Conservation (phyloP, 768 basidiomycete genomes). For the Boletus rufocinnamomeus region DNA sequence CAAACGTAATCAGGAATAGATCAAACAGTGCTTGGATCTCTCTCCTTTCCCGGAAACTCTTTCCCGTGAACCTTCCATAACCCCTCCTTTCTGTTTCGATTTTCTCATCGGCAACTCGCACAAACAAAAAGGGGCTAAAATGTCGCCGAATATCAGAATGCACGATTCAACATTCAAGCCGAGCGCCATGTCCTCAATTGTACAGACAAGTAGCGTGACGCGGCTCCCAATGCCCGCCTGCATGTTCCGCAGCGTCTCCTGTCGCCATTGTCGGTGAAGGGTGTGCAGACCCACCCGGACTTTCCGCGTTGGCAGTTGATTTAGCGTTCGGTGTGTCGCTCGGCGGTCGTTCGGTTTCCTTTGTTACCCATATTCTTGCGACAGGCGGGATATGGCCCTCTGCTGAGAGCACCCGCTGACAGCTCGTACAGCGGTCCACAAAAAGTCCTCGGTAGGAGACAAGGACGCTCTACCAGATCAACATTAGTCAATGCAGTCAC, state of each 20-base stretch:
- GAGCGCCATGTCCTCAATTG: conserved; percentile 8
- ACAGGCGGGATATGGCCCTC: conserved; percentile 77
- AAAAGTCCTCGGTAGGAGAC: conserved; percentile 63
- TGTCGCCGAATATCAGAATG: too few species aligned
- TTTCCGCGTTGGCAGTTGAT: too few species aligned
- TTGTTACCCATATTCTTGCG: conserved; percentile 54
- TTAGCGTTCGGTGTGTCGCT: too few species aligned
- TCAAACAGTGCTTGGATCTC: neutral
- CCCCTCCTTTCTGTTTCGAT: neutral
- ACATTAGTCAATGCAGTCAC: neutral
- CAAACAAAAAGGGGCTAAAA: too few species aligned
- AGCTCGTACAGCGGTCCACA: conserved; percentile 56
- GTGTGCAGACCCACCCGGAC: neutral
- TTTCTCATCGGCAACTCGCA: too few species aligned
- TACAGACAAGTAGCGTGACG: conserved; percentile 51
- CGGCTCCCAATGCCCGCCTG: conserved; percentile 46
- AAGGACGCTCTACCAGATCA: conserved; percentile 46
- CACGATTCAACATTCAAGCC: too few species aligned
- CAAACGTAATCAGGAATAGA: conserved; percentile 17
- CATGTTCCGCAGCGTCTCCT: conserved; percentile 19
- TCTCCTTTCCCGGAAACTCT: neutral
- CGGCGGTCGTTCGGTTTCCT: neutral
- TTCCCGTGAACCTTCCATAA: neutral
- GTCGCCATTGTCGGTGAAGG: neutral
- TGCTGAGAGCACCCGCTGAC: conserved; percentile 63